Conservation (phyloP, 2,329 filamentous ascomycete species). For the Penicillium thymicola region DNA sequence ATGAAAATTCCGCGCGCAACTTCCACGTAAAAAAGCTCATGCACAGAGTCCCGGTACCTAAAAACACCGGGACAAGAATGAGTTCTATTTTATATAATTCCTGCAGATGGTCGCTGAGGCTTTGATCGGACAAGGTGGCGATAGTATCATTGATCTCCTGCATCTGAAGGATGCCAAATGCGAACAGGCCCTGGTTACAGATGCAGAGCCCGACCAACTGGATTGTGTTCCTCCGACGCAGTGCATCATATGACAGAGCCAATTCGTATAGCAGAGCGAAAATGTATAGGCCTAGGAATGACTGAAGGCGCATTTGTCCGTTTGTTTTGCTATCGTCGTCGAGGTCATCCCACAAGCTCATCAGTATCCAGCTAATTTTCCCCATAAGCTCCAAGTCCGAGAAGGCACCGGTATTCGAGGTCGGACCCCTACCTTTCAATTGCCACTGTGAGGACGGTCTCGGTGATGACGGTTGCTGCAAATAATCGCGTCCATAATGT, state of each 20-base stretch:
- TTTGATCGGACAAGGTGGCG: background rate
- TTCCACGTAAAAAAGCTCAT: constrained; percentile 21
- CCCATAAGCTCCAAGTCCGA: background rate
- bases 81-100: constrained; percentile 11
- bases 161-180: constrained; percentile 18
- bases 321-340: background rate
- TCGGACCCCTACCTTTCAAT: constrained; percentile 17
- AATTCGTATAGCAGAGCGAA: constrained; percentile 21
- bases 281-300: constrained; percentile 21
- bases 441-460: constrained; percentile 18
- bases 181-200: constrained; percentile 19
- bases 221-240: constrained; percentile 21
- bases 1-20: constrained; percentile 19
- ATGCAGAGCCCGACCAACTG: constrained; percentile 18
- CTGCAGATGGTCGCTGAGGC: constrained; percentile 3
- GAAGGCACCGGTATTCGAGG: background rate
- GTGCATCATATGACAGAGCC: constrained; percentile 19
- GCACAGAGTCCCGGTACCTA: constrained; percentile 10
- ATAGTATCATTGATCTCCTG: constrained; percentile 15
- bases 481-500: constrained; percentile 20
- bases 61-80: constrained; percentile 17
- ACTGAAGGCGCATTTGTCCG: constrained; percentile 16
- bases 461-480: constrained; percentile 12
- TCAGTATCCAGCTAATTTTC: constrained; percentile 16
- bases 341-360: constrained; percentile 17